Evolutionary conservation across 176 grass and related monocot species (phyloP).

Genomic region (Cenchrus fungigraminus): DNA sequence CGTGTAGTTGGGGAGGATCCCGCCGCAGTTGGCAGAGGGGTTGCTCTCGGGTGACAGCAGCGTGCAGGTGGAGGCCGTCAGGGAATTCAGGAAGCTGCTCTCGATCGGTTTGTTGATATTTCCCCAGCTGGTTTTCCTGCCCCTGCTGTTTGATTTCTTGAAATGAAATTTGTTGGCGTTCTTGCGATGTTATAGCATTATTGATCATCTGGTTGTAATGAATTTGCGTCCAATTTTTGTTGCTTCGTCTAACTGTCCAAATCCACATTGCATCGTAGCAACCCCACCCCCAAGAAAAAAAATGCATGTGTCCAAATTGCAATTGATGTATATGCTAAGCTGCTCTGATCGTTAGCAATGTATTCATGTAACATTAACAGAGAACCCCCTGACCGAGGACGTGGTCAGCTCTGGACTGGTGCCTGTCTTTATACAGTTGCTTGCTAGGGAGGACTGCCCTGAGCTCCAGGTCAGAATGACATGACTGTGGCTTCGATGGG

Average conservation of each 20-base stretch:
- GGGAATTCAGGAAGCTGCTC: constrained; percentile 59
- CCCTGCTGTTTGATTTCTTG: neutral
- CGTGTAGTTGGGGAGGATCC: constrained; percentile 33
- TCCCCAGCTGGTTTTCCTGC: neutral
- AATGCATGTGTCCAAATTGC: neutral
- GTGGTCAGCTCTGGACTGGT: constrained; percentile 54
- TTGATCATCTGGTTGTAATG: neutral
- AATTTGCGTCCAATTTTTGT: neutral
- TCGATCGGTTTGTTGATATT: constrained; percentile 40
- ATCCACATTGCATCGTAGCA: neutral
- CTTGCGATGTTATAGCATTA: neutral
- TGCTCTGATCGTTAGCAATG: neutral
- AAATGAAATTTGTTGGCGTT: neutral
- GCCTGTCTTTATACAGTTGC: constrained; percentile 65
- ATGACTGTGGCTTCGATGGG: neutral
- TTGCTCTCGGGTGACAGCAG: constrained; percentile 56
- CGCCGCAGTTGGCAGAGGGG: constrained; percentile 36
- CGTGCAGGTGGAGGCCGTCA: constrained; percentile 52
- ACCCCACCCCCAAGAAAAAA: neutral
- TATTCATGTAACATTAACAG: constrained; percentile 30
- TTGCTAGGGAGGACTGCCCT: constrained; percentile 57
- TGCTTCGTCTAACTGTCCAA: neutral
- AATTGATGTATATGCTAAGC: neutral
- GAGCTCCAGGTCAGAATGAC: constrained; percentile 55
- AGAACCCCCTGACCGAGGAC: constrained; percentile 61